Percentiles rank a stretch among this genome's conserved stretches.
Conservation (phyloP, 2,329 filamentous ascomycete species). For the Nemania serpens region DNA sequence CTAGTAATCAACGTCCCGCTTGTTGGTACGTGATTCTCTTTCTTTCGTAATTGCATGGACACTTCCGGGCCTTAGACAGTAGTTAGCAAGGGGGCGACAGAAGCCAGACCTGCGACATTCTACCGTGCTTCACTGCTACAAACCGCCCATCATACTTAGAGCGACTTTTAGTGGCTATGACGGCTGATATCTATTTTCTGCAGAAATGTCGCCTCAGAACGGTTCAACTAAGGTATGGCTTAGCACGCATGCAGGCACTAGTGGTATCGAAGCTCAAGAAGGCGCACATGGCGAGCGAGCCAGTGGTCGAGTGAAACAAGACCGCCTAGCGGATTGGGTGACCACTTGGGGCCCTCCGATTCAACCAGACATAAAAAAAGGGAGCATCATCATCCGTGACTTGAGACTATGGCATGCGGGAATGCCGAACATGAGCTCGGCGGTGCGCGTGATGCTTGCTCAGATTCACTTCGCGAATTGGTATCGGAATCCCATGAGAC, state of each 20-base stretch:
- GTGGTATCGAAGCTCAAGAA: conserved; percentile 48
- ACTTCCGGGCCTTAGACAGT: not conserved
- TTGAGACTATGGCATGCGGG: conserved; percentile 67
- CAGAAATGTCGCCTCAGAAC: conserved; percentile 53
- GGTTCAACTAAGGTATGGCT: conserved; percentile 65
- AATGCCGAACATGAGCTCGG: conserved; percentile 60
- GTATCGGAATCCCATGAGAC: conserved; percentile 61
- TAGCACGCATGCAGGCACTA: conserved; percentile 52
- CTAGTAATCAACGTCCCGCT: conserved; percentile 60
- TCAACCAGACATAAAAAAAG: conserved; percentile 58
- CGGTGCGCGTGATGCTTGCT: conserved; percentile 62
- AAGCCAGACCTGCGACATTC: too few species aligned
- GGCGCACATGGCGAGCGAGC: conserved; percentile 56
- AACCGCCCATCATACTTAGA: too few species aligned
- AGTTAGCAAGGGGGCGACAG: too few species aligned
- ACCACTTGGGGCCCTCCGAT: conserved; percentile 46
- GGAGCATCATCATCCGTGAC: conserved; percentile 62
- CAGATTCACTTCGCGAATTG: conserved; percentile 63
- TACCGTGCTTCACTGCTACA: too few species aligned
- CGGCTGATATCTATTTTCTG: conserved; percentile 1
- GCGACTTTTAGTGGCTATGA: not conserved
- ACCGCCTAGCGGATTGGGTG: conserved; percentile 46
- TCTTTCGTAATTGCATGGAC: not conserved
- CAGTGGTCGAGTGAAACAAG: conserved; percentile 54
- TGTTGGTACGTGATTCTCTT: conserved; percentile 36